A percentile compares a stretch with the other conserved stretches of the same genome.
Conservation (phyloP, 306 rosid species). For the Hippophae rhamnoides region DNA sequence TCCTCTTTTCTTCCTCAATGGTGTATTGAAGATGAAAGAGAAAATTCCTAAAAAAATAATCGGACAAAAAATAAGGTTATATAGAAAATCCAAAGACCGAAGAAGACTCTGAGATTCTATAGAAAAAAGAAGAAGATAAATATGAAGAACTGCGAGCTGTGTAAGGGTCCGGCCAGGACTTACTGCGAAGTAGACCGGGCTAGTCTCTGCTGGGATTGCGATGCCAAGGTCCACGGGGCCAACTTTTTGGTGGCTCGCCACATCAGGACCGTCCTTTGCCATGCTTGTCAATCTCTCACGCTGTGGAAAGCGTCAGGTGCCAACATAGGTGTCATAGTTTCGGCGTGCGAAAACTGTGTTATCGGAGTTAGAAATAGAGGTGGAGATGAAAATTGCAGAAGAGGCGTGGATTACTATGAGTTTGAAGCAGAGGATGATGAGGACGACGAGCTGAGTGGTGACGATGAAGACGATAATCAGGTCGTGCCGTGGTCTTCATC, state of each 20-base stretch:
- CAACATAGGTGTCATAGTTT: conserved; percentile 47
- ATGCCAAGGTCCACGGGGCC: conserved; percentile 64
- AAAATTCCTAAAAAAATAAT: conserved; percentile 6
- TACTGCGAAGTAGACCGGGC: conserved; percentile 76
- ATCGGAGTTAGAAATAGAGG: conserved; percentile 13
- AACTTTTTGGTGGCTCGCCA: conserved; percentile 73
- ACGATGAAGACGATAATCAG: conserved; percentile 42
- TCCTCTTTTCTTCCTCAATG: conserved; percentile 6
- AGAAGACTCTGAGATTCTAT: background rate
- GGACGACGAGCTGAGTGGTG: background rate
- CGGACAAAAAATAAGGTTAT: background rate
- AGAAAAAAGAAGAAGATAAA: background rate
- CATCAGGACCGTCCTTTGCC: conserved; percentile 61
- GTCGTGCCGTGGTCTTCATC: conserved; percentile 42
- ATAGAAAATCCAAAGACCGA: conserved; percentile 13
- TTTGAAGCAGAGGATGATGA: conserved; percentile 21
- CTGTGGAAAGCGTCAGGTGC: conserved; percentile 75
- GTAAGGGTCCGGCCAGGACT: conserved; percentile 48
- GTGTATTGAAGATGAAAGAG: conserved; percentile 16
- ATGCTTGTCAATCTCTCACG: conserved; percentile 54
- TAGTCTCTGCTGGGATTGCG: conserved; percentile 72
- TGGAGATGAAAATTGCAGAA: conserved; percentile 30
- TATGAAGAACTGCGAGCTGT: conserved; percentile 68
- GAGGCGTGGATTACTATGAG: conserved; percentile 31
- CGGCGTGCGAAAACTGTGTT: conserved; percentile 45